A percentile compares a stretch with the other conserved stretches of the same genome.
Evolutionary conservation across 78 protist species (phyloP).

Genomic region (Dictyostelium intermedium): DNA sequence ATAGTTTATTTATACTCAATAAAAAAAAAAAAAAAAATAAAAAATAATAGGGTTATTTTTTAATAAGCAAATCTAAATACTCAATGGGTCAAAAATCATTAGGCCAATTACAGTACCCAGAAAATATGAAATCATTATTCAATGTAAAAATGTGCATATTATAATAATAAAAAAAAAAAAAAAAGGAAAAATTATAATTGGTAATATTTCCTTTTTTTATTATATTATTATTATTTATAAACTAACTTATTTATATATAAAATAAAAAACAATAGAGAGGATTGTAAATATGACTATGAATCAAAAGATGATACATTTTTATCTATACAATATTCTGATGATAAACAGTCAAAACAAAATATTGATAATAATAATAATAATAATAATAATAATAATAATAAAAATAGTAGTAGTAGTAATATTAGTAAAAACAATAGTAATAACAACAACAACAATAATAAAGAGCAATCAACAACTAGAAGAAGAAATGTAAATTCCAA

Average conservation of each 20-base stretch:
- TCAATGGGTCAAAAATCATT: slow-evolving; percentile 66
- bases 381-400: background rate
- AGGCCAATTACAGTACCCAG: slow-evolving; percentile 61
- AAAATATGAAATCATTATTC: slow-evolving; percentile 22
- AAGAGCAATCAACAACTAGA: background rate
- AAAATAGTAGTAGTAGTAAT: too few species aligned
- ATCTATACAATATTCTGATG: background rate
- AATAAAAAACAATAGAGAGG: too few species aligned
- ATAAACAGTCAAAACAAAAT: background rate
- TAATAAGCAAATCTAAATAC: slow-evolving; percentile 47
- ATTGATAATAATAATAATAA: too few species aligned
- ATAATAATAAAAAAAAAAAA: background rate
- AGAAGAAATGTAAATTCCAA: background rate
- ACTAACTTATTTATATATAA: too few species aligned
- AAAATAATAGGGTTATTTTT: slow-evolving; percentile 42
- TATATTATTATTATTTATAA: too few species aligned
- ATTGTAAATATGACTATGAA: background rate
- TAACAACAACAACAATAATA: background rate
- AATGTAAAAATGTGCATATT: background rate
- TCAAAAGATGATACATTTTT: background rate
- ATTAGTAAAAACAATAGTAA: background rate
- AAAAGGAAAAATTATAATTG: too few species aligned
- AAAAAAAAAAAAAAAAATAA: background rate
- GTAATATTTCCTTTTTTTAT: too few species aligned
- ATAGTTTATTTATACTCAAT: background rate